phyloP scores from a whole-genome alignment of 805 yeast genomes.

The Starmerella stigmatis region DNA sequence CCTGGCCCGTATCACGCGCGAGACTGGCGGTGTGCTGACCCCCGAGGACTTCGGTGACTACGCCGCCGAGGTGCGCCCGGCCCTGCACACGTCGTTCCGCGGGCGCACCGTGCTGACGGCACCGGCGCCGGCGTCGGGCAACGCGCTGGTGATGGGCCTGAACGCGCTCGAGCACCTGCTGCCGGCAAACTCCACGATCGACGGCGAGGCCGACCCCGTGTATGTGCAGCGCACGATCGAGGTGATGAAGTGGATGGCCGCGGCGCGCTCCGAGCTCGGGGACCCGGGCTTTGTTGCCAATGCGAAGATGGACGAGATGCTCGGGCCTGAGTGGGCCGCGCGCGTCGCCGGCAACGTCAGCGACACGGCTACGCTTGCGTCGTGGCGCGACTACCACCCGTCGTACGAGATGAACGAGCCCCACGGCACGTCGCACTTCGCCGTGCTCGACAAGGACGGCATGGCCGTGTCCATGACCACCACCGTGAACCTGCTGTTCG shows the following conservation, averaged over 20 bases:
- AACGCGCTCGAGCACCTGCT: conserved; percentile 46
- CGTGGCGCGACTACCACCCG: conserved; percentile 69
- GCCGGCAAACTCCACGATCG: conserved; percentile 20
- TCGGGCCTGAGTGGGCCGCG: conserved; percentile 48
- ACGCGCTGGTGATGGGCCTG: conserved; percentile 68
- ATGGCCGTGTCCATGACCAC: conserved; percentile 84
- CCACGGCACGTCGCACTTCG: conserved; percentile 83
- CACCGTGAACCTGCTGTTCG: conserved; percentile 75
- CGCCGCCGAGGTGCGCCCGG: conserved; percentile 39
- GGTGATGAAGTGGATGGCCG: conserved; percentile 87
- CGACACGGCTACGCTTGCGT: conserved; percentile 43
- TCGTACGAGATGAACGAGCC: conserved; percentile 67
- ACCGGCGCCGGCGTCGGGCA: conserved; percentile 72
- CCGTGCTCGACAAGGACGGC: conserved; percentile 60
- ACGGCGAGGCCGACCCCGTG: conserved; percentile 38
- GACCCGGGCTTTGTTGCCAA: conserved; percentile 38
- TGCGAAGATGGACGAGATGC: conserved; percentile 37
- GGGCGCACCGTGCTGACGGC: conserved; percentile 44
- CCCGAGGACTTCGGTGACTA: conserved; percentile 59
- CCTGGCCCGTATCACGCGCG: conserved; percentile 41
- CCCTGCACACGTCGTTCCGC: conserved; percentile 35
- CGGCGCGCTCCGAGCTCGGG: conserved; percentile 78
- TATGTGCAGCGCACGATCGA: conserved; percentile 65
- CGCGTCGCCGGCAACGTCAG: conserved; percentile 42
- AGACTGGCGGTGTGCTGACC: conserved; percentile 57